Evolutionary conservation across 805 yeast genomes (phyloP), one percentile per base, ranked within the genome.

Genomic region (Spathaspora hagerdaliae): DNA sequence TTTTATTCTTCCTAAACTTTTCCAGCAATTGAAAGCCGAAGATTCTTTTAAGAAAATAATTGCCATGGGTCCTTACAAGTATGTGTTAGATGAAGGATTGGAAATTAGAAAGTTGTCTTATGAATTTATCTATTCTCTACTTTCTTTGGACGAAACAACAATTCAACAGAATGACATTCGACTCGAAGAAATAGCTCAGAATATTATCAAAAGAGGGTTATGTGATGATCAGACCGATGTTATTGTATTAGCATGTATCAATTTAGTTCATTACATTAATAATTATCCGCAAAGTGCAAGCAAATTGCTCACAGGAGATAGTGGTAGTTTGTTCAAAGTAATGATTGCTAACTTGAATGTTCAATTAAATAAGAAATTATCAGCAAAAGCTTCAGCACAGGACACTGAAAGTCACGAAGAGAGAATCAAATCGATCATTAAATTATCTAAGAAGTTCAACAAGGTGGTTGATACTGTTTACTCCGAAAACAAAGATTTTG

Each of bases 1-100:
- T 2, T 49, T 48, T 15, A 65, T 82, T 2, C 61, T 85, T 36
- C 81, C 86, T 0, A 56, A 60, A 0, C 64, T 86, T 2, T 75
- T 75, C 51, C 65, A 63, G 5, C 88, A 85, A 56, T 70, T 86
- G 39, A 64, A 63, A 10, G 71, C 82, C 1, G 77, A 77, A 51
- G 76, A 74, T 31, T 76, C 78, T 46, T 82, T 79, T 54, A 78
- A 84, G 38, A 82, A 82, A 44, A 68, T 74, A 14, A 82, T 88
- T 31, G 85, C 83, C 39, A 87, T 89, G 79, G 96, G 96, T 1
- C 95, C 96, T 0, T 87, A 85, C 70, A 87, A 86, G 58, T 91
- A 87, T 58, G 81, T 82, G 49, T 77, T 87, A 35, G 96, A 88
- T 55, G 84, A 83, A 52, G 94, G 90, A 0, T 69, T 86, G 35